A percentile compares a stretch with the other conserved stretches of the same genome.
Evolutionary conservation across 805 yeast species (phyloP).

Genomic region (Candida endomychidarum): DNA sequence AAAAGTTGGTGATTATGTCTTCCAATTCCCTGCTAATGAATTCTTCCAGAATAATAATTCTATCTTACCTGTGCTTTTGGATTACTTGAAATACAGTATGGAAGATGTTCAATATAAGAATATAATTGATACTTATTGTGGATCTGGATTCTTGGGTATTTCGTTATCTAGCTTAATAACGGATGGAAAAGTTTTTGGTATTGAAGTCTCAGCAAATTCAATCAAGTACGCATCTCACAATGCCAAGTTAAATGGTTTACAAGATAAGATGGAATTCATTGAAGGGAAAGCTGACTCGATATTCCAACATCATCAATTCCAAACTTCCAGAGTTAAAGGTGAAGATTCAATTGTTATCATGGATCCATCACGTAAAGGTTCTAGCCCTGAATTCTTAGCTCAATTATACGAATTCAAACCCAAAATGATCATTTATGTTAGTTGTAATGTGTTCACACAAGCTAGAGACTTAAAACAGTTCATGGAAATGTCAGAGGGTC

Average conservation of each 20-base stretch:
- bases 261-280: slow-evolving; percentile 31
- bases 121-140: slow-evolving; percentile 46
- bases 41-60: slow-evolving; percentile 42
- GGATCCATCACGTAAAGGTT: slow-evolving; percentile 49
- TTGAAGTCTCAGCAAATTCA: slow-evolving; percentile 35
- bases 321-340: slow-evolving; percentile 28
- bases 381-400: slow-evolving; percentile 31
- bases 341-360: slow-evolving; percentile 36
- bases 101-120: slow-evolving; percentile 18
- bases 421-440: slow-evolving; percentile 37
- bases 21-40: slow-evolving; percentile 38
- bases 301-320: slow-evolving; percentile 27
- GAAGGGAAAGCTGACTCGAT: slow-evolving; percentile 39
- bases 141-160: slow-evolving; percentile 47
- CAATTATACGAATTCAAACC: slow-evolving; percentile 41
- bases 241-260: slow-evolving; percentile 37
- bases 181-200: slow-evolving; percentile 40
- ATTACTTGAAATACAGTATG: slow-evolving; percentile 27
- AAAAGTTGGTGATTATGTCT: slow-evolving; percentile 32
- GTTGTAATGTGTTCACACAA: slow-evolving; percentile 48
- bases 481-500: slow-evolving; percentile 20
- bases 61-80: slow-evolving; percentile 36
- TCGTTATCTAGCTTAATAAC: slow-evolving; percentile 28
- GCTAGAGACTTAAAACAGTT: slow-evolving; percentile 42
- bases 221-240: slow-evolving; percentile 39